A percentile compares a stretch with the other conserved stretches of the same genome.
These are phyloP conservation scores for Rhodosporidiobolus odoratus DNA, from an alignment of 768 basidiomycete species.

Conservation along the genomic window DNA sequence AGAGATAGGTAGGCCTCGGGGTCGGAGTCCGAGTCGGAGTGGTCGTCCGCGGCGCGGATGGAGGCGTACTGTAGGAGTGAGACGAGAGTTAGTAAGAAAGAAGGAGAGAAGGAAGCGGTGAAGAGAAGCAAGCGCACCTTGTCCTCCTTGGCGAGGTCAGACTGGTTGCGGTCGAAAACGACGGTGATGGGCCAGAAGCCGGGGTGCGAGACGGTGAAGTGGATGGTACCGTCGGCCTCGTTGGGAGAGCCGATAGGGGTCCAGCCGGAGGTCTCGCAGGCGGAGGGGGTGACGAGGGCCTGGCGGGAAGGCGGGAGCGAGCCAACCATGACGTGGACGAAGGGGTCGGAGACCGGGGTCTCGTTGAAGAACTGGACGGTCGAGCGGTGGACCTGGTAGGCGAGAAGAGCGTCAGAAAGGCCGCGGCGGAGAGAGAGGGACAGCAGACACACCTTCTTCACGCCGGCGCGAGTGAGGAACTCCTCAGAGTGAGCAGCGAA, in stretches of 20 bases:
- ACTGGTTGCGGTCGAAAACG: slow-evolving; percentile 33
- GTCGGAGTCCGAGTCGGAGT: background rate
- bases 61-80: slow-evolving; percentile 1
- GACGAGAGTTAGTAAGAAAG: background rate
- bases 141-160: slow-evolving; percentile 22
- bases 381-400: slow-evolving; percentile 22
- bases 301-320: slow-evolving; percentile 19
- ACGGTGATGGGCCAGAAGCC: slow-evolving; percentile 37
- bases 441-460: slow-evolving; percentile 6
- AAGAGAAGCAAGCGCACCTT: slow-evolving; percentile 5
- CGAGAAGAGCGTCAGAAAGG: background rate
- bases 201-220: slow-evolving; percentile 23
- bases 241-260: slow-evolving; percentile 1
- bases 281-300: slow-evolving; percentile 13
- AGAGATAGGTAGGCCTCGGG: background rate
- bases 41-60: slow-evolving; percentile 15
- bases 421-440: background rate
- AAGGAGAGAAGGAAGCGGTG: background rate
- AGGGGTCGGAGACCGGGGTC: slow-evolving; percentile 29
- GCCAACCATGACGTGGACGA: slow-evolving; percentile 35
- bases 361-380: slow-evolving; percentile 39
- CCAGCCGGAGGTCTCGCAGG: slow-evolving; percentile 4
- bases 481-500: slow-evolving; percentile 33
- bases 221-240: slow-evolving; percentile 26
- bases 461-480: slow-evolving; percentile 32